Evolutionary conservation across 1,284 basidiomycete species (phyloP), one percentile per base, ranked within the genome.

Genomic region (Ganoderma multipileum): DNA sequence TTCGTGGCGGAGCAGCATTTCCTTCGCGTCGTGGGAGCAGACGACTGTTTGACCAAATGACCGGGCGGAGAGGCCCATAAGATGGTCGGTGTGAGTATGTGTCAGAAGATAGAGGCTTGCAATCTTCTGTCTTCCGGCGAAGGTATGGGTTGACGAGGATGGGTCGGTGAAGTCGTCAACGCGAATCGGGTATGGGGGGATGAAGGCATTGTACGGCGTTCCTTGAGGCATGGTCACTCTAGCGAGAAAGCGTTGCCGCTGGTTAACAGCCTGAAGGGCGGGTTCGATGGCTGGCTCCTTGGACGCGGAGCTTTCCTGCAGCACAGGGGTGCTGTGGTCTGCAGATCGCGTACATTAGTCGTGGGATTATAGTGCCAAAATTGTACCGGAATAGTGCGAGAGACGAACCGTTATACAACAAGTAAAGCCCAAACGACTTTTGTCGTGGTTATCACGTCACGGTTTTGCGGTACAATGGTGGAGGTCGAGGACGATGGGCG

Each of bases 41-140:
- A 94, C 79, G 14, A 96, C 87, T 2, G 81, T 84, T 38, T 86
- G 84, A 2, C 85, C 87, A 72, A 95, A 94, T 0, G 89, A 91
- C 70, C 89, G 88, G 23, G 91, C 85, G 23, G 88, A 85, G 14
- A 95, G 83, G 4, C 93, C 93, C 55, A 79, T 81, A 65, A 92
- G 83, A 76, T 96, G 95, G 79, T 96, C 95, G 0, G 94, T 85
- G 79, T 97, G 95, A 0, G 94, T 92, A 76, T 96, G 95, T 0
- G 91, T 90, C 65, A 97, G 85, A 9, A 96, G 86, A 78, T 93
- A 89, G 7, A 95, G 83, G 6, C 85, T 84, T 0, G 92, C 90
- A 11, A 82, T 75, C 33, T 82, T 82, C 59, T 81, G 79, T 41
- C 38, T 38, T n/a, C 58, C 38, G 1, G 58, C 41, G 26, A 60